Evolutionary conservation across 139 green algal species (phyloP).

Genomic region (Picochlorum sp.): DNA sequence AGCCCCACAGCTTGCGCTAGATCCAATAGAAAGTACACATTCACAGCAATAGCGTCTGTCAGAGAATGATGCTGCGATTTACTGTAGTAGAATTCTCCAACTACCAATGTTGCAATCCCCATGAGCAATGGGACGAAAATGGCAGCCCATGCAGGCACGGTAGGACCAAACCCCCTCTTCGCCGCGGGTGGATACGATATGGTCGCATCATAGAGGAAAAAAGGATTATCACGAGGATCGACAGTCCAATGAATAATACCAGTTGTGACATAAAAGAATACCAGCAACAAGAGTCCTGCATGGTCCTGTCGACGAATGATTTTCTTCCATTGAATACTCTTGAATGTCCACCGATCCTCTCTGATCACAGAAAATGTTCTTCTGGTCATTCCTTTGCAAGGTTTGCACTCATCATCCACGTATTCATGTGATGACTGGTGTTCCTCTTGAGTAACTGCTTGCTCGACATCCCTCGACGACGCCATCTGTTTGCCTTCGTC

Average conservation of each 20-base stretch:
- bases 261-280: neutral
- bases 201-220: neutral
- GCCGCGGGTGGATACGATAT: neutral
- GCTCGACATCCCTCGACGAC: no score
- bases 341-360: neutral
- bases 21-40: slow-evolving; percentile 27
- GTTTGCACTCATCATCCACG: neutral
- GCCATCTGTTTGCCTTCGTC: no score
- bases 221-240: neutral
- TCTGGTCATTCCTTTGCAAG: neutral
- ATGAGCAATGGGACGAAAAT: slow-evolving; percentile 25
- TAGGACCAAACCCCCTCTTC: slow-evolving; percentile 1
- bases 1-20: neutral
- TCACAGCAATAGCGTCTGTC: slow-evolving; percentile 11
- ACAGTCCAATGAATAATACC: neutral
- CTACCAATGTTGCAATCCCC: slow-evolving; percentile 10
- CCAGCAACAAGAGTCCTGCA: slow-evolving; percentile 1
- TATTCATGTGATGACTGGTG: neutral
- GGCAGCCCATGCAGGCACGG: slow-evolving; percentile 8
- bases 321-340: slow-evolving; percentile 5
- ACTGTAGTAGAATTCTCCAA: slow-evolving; percentile 21
- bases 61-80: slow-evolving; percentile 8
- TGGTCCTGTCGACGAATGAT: slow-evolving; percentile 7
- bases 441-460: no score
- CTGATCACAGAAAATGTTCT: neutral